A percentile compares a stretch with the other conserved stretches of the same genome.
Conservation (phyloP, 225 moss, liverwort and hornwort species). For the Marchantia paleacea region DNA sequence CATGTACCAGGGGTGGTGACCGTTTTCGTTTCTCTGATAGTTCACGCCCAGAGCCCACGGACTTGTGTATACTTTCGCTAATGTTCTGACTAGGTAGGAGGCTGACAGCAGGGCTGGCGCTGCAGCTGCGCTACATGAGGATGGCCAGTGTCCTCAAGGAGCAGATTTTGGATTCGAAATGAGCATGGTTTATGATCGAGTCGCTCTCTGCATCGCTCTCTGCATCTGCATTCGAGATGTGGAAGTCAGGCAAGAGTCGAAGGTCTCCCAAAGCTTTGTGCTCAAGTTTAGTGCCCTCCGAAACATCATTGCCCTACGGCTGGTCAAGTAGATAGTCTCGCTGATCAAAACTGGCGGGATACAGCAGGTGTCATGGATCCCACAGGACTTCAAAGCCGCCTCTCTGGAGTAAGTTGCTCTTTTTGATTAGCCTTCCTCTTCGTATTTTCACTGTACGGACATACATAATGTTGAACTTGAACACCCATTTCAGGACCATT, state of each 20-base stretch:
- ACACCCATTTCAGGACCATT: neutral
- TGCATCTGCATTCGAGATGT: neutral
- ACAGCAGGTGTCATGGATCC: slow-evolving; percentile 30
- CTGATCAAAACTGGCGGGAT: slow-evolving; percentile 4
- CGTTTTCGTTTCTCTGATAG: slow-evolving; percentile 4
- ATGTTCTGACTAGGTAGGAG: neutral
- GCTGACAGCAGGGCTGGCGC: neutral
- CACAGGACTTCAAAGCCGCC: slow-evolving; percentile 37
- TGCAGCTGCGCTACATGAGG: neutral
- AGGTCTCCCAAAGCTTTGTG: neutral
- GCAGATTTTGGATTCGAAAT: neutral
- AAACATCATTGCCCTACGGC: neutral
- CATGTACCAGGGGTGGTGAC: neutral
- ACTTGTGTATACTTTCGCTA: slow-evolving; percentile 16
- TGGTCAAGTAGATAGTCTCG: neutral
- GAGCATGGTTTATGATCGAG: neutral
- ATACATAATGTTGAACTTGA: neutral
- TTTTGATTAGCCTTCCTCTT: neutral
- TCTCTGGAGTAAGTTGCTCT: slow-evolving; percentile 32
- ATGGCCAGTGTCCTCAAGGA: neutral
- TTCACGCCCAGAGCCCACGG: slow-evolving; percentile 8
- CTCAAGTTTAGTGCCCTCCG: neutral
- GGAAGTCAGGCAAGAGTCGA: neutral
- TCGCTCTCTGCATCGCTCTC: neutral
- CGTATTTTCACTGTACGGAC: neutral